Conservation (phyloP, 2,329 filamentous ascomycete species). For the Penicillium sp. region DNA sequence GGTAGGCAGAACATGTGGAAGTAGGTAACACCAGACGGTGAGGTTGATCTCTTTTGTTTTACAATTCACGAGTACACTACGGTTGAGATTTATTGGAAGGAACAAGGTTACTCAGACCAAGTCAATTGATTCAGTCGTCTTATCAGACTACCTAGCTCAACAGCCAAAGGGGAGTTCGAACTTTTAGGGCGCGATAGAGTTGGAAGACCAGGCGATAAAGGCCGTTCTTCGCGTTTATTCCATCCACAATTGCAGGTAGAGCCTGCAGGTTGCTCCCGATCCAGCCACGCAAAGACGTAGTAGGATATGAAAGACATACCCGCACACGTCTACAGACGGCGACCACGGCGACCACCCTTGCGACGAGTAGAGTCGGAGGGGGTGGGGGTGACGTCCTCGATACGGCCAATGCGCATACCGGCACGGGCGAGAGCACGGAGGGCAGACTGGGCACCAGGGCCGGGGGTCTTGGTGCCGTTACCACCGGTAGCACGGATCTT, state of each 20-base stretch:
- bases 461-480: slow-evolving; percentile 99
- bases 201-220: slow-evolving; percentile 56
- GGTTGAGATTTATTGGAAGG: neutral
- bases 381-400: slow-evolving; percentile 99
- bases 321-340: slow-evolving; percentile 82
- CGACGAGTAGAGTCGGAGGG: slow-evolving; percentile 99
- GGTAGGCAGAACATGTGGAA: neutral
- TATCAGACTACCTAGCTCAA: slow-evolving; percentile 29
- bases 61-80: neutral
- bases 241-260: slow-evolving; percentile 48
- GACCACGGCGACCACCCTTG: slow-evolving; percentile 99
- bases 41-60: too few species aligned
- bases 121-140: slow-evolving; percentile 28
- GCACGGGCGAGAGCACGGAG: slow-evolving; percentile 98
- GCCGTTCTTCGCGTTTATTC: slow-evolving; percentile 61
- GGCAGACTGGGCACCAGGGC: slow-evolving; percentile 97
- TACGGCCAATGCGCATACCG: slow-evolving; percentile 99
- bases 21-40: too few species aligned
- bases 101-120: slow-evolving; percentile 17
- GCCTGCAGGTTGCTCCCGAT: slow-evolving; percentile 37
- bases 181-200: slow-evolving; percentile 43
- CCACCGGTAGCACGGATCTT: slow-evolving; percentile 99
- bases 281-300: slow-evolving; percentile 36
- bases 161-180: slow-evolving; percentile 28
- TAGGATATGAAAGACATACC: slow-evolving; percentile 34